Percentiles rank a stretch among this genome's conserved stretches.
phyloP scores from a whole-genome alignment of 1,139 yeast species.

The Petasospora rhodanensis region DNA sequence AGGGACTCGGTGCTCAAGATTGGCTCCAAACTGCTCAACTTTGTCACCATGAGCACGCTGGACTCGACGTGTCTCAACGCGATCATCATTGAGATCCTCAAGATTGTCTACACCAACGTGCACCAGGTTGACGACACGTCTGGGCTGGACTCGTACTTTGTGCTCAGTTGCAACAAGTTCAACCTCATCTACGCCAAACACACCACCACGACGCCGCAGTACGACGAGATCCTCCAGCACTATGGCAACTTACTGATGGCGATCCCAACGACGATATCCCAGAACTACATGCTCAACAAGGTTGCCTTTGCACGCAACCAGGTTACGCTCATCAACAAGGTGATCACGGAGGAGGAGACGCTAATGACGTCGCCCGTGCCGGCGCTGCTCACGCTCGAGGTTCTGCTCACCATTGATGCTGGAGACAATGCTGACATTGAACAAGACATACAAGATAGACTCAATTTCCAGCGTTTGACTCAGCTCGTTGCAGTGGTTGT shows the following conservation, averaged over 20 bases:
- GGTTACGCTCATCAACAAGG: conserved; percentile 14
- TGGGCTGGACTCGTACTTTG: conserved; percentile 24
- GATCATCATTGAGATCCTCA: conserved; percentile 25
- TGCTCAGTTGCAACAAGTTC: conserved; percentile 25
- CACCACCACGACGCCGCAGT: conserved; percentile 13
- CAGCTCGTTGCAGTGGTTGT: conserved; percentile 11
- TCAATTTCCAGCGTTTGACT: conserved; percentile 11
- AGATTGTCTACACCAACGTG: conserved; percentile 22
- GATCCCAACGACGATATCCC: conserved; percentile 19
- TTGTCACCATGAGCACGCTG: conserved; percentile 20
- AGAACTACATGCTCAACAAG: conserved; percentile 25
- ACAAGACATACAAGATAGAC: conserved; percentile 11
- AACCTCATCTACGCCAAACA: conserved; percentile 19
- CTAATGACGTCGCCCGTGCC: conserved; percentile 15
- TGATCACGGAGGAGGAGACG: conserved; percentile 1
- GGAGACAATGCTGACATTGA: conserved; percentile 19
- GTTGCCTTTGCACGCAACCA: conserved; percentile 20
- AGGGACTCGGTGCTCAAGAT: conserved; percentile 17
- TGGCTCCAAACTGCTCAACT: conserved; percentile 22
- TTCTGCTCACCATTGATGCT: conserved; percentile 19
- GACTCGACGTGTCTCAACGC: conserved; percentile 20
- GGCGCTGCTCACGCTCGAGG: conserved; percentile 15
- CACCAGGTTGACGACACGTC: conserved; percentile 22
- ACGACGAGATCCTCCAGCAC: conserved; percentile 24
- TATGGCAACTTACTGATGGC: conserved; percentile 25